A percentile compares a stretch with the other conserved stretches of the same genome.
Conservation (phyloP, 2,329 filamentous ascomycete genomes). For the Balansia obtecta region DNA sequence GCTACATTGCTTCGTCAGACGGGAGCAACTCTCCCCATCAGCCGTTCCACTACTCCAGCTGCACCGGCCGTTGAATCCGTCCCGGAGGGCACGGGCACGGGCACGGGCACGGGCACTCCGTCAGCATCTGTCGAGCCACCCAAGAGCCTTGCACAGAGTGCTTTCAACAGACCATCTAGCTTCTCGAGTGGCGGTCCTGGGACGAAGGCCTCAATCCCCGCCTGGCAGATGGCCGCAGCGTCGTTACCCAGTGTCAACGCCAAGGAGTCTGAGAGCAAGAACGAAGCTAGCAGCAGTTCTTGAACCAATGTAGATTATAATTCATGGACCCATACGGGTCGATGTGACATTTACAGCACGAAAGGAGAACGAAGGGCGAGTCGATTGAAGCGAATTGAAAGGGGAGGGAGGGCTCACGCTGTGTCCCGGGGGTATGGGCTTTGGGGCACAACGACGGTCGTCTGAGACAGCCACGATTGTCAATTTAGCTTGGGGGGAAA, state of each 20-base stretch:
- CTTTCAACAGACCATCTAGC: conserved; percentile 23
- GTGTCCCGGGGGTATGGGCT: not conserved
- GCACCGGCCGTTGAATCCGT: conserved; percentile 10
- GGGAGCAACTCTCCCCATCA: not conserved
- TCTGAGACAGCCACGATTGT: too few species aligned
- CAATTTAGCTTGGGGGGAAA: not conserved
- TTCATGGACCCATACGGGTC: not conserved
- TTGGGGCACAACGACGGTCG: not conserved
- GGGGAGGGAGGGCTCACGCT: not conserved
- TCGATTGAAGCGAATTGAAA: not conserved
- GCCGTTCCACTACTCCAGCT: conserved; percentile 8
- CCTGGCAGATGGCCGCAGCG: conserved; percentile 66
- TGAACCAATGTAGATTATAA: not conserved
- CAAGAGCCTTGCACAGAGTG: conserved; percentile 19
- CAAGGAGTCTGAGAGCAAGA: conserved; percentile 12
- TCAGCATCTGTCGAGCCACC: conserved; percentile 16
- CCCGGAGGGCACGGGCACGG: conserved; percentile 14
- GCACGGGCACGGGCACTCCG: conserved; percentile 14
- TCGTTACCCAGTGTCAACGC: conserved; percentile 14
- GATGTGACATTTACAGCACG: not conserved
- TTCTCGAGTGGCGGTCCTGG: conserved; percentile 18
- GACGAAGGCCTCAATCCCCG: conserved; percentile 57
- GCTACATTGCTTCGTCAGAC: conserved; percentile 8
- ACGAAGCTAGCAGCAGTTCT: conserved; percentile 4
- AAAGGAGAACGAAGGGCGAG: not conserved